Base-by-base conservation (phyloP, 2,329 filamentous ascomycete species). In the Diaporthe citri region DNA sequence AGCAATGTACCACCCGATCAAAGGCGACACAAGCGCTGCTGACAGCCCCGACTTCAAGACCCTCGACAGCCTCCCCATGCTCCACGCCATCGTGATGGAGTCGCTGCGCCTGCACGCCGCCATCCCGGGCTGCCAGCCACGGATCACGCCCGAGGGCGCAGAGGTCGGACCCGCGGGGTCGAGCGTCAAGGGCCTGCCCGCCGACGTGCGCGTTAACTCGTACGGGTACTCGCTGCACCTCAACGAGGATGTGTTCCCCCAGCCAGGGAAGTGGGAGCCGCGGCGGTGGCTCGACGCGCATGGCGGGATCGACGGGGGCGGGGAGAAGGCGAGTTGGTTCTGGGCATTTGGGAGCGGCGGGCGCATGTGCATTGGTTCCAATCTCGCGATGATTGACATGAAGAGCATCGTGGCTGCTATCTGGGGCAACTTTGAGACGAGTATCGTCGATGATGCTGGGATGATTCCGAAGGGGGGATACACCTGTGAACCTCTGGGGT, bases 301-400 rank as follows among this genome's bases (percentile, higher is more conserved):
- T 0, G 67, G 41, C 12, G 52, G 6, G 17, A 12, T 17, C 1
- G 43, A 22, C 22, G 69, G 34, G 0, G 41, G 25, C 7, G 62
- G 64, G 8, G 86, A 87, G 79, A 84, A 78, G 77, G 73, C 85
- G 79, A 86, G 88, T 3, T 89, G 89, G 22, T 93, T 92, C 77
- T 91, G 91, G 85, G 91, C 92, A 0, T 94, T 94, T 80, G 91
- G 92, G 1, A 92, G 90, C 25, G 93, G 93, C 0, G 90, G 92
- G 0, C 85, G 92, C 34, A 92, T 93, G 82, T 95, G 93, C 77
- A 85, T 95, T 7, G 93, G 93, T 0, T 89, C 91, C 8, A 92
- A 94, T 78, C 90, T 94, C 77, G 93, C 93, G 6, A 84, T 89
- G 81, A 41, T 41, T 1, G 64, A 69, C 4, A 69, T 69, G 34